Base-by-base conservation (phyloP, 352 stramenopile genomes). In the Globisporangium okanoganense region DNA sequence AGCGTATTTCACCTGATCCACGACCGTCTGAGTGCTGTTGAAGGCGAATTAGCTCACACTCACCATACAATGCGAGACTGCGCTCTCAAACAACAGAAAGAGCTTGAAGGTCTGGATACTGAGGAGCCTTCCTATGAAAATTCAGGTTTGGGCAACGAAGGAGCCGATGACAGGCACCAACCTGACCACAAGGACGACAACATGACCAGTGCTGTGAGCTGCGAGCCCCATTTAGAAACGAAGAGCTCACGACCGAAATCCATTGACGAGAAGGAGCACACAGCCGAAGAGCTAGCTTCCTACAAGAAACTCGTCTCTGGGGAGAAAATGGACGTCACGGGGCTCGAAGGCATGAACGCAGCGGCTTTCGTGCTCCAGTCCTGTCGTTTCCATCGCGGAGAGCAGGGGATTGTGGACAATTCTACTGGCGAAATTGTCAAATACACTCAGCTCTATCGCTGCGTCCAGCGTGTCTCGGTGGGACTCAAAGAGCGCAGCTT, bases 311-410 rank as follows among this genome's bases (percentile, higher is more conserved):
- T 56, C 1, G 24, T 52, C n/a, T 61, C 43, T 0, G 52, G 45
- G 27, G 22, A 41, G 14, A 61, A 50, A 20, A 47, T 47, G 48
- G 56, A 63, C 12, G 29, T 64, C 13, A 48, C 44, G 7, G 56
- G 47, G 18, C 41, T 64, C 18, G 38, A 44, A 18, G 47, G 18
- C 7, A 49, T 64, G 56, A 64, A 64, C n/a, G 31, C 38, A 9
- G 48, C 27, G 22, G 36, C 61, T 16, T 58, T 52, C 25, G 61
- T 54, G 29, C 54, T 67, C 4, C 55, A 67, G 29, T 58, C 52
- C 45, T 60, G 52, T 12, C 61, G 61, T 3, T 54, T 67, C 16
- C 44, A 54, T 31, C 48, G 38, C 4, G 36, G 35, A 27, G 13
- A 44, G 2, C 44, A 50, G n/a, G 61, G 61, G 8, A 38, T 64